These are phyloP conservation scores for Penicillium sumatraense DNA, from an alignment of 2,329 filamentous ascomycete species.

Conservation along the genomic window DNA sequence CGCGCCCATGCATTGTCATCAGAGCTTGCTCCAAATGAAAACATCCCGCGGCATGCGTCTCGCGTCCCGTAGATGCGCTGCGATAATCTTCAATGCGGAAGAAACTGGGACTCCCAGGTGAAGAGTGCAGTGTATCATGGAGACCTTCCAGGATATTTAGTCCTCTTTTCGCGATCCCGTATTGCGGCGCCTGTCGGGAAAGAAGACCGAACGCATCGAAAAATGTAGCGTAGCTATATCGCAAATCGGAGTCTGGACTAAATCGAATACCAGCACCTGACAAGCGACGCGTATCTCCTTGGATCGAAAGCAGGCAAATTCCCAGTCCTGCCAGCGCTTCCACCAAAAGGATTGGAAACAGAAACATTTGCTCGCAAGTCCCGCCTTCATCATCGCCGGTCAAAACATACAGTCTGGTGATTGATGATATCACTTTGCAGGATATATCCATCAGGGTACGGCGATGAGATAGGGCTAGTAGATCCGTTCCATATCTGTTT, in stretches of 20 bases:
- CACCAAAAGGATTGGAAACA: conserved; percentile 12
- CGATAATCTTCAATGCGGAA: conserved; percentile 1
- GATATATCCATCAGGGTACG: conserved; percentile 16
- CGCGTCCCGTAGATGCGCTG: not conserved
- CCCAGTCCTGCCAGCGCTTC: conserved; percentile 16
- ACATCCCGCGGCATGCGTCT: not conserved
- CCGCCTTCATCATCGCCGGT: conserved; percentile 11
- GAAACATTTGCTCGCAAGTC: conserved; percentile 11
- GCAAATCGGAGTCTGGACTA: conserved; percentile 9
- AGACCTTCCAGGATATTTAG: conserved; percentile 14
- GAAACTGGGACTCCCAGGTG: not conserved
- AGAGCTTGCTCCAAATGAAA: conserved; percentile 20
- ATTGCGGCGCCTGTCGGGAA: conserved; percentile 11
- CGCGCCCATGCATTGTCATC: conserved; percentile 11
- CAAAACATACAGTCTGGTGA: conserved; percentile 13
- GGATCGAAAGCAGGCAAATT: conserved; percentile 19
- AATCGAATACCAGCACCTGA: conserved; percentile 10
- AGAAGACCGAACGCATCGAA: conserved; percentile 17
- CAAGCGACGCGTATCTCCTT: conserved; percentile 13
- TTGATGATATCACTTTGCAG: conserved; percentile 14
- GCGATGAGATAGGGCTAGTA: conserved; percentile 19
- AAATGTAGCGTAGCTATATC: conserved; percentile 10
- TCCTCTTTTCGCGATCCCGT: conserved; percentile 12
- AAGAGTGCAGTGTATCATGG: conserved; percentile 7
- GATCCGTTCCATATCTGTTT: conserved; percentile 8